A percentile compares a stretch with the other conserved stretches of the same genome.
phyloP scores from a whole-genome alignment of 2,329 filamentous ascomycete genomes.

The Phoma sp. region DNA sequence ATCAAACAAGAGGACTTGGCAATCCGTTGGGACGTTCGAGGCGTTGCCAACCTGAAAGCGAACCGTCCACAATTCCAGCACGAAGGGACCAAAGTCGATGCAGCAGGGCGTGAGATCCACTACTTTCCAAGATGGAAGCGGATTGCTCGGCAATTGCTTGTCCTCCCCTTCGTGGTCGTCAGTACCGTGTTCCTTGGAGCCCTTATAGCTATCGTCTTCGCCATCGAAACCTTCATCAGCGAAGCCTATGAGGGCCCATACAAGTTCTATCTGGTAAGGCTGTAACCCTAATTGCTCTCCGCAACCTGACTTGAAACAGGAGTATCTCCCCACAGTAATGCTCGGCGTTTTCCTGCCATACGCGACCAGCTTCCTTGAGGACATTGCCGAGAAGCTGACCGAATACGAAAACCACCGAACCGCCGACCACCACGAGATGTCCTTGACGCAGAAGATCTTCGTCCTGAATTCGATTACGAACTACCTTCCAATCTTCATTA shows the following conservation, averaged over 20 bases:
- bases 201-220: slow-evolving; percentile 38
- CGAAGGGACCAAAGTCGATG: slow-evolving; percentile 33
- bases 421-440: slow-evolving; percentile 40
- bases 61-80: slow-evolving; percentile 39
- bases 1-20: slow-evolving; percentile 40
- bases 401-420: slow-evolving; percentile 46
- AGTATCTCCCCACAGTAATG: slow-evolving; percentile 42
- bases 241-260: slow-evolving; percentile 44
- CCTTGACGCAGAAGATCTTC: slow-evolving; percentile 44
- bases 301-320: slow-evolving; percentile 26
- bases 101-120: slow-evolving; percentile 31
- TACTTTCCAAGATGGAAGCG: slow-evolving; percentile 42
- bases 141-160: slow-evolving; percentile 36
- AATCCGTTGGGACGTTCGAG: slow-evolving; percentile 43
- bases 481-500: slow-evolving; percentile 44
- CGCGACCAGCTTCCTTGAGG: slow-evolving; percentile 35
- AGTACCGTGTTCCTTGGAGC: slow-evolving; percentile 35
- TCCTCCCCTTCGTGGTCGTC: slow-evolving; percentile 39
- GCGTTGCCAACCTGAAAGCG: slow-evolving; percentile 37
- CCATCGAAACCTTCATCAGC: slow-evolving; percentile 41
- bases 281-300: neutral
- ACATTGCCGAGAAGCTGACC: slow-evolving; percentile 36
- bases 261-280: slow-evolving; percentile 36
- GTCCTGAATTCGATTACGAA: slow-evolving; percentile 45
- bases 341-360: slow-evolving; percentile 40